These are phyloP conservation scores for Xylaria curta DNA, from an alignment of 495 filamentous ascomycete species.

Conservation along the genomic window DNA sequence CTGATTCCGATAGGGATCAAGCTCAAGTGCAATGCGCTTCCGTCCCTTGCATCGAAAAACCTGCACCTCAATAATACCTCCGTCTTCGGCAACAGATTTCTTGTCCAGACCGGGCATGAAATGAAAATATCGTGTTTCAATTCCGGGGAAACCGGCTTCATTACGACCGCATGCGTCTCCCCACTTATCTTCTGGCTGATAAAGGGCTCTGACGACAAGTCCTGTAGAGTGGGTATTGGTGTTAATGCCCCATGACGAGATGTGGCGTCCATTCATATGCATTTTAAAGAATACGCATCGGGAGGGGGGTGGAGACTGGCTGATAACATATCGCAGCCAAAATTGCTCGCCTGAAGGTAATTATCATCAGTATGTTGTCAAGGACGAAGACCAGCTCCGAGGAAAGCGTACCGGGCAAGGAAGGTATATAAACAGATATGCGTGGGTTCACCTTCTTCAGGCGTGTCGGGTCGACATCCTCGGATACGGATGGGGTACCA, in stretches of 20 bases:
- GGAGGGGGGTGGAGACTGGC: constrained; percentile 37
- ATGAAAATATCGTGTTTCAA: constrained; percentile 51
- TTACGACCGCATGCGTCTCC: constrained; percentile 23
- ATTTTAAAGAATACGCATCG: constrained; percentile 57
- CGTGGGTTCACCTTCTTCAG: constrained; percentile 46
- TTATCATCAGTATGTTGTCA: constrained; percentile 15
- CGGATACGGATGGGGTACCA: constrained; percentile 4
- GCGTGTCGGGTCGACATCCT: constrained; percentile 29
- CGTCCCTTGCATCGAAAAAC: constrained; percentile 54
- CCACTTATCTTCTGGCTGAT: constrained; percentile 44
- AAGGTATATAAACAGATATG: constrained; percentile 58
- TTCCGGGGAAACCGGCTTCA: constrained; percentile 28
- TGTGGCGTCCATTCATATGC: constrained; percentile 55
- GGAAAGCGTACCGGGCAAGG: constrained; percentile 47
- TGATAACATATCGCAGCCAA: constrained; percentile 51
- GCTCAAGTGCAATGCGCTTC: constrained; percentile 40
- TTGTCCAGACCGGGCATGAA: constrained; percentile 47
- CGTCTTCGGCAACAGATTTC: constrained; percentile 52
- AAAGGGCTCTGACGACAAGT: constrained; percentile 51
- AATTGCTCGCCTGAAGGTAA: constrained; percentile 49
- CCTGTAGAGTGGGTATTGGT: constrained; percentile 36
- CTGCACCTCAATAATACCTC: constrained; percentile 58
- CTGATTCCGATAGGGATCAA: constrained; percentile 46
- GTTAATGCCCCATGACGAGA: constrained; percentile 56
- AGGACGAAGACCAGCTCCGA: not conserved